These are phyloP conservation scores for Blastocystis sp. DNA, from an alignment of 352 stramenopile genomes.

Conservation along the genomic window DNA sequence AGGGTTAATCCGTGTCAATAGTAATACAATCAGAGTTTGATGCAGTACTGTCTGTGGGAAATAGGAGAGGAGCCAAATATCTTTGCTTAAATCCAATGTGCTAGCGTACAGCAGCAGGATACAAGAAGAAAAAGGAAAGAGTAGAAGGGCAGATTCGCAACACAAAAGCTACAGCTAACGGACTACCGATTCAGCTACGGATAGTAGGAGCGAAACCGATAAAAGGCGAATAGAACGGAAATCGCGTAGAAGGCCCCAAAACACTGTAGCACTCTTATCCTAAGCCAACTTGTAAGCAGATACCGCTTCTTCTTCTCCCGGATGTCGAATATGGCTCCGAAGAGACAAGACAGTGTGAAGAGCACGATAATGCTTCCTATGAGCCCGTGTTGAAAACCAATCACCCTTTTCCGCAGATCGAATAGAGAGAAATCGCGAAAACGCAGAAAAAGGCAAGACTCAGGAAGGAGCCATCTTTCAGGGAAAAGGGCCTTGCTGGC, in stretches of 20 bases:
- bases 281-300: background rate
- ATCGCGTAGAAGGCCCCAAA: constrained; percentile 21
- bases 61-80: background rate
- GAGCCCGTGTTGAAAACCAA: no score
- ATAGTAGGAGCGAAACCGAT: constrained; percentile 34
- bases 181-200: background rate
- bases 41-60: background rate
- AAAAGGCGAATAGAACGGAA: constrained; percentile 8
- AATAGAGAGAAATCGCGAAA: constrained; percentile 20
- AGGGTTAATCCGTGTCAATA: background rate
- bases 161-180: constrained; percentile 34
- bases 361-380: constrained; percentile 27
- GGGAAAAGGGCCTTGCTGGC: background rate
- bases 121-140: constrained; percentile 47
- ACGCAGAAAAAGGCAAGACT: background rate
- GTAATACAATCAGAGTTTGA: background rate
- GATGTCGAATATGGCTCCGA: constrained; percentile 33
- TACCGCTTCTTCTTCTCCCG: background rate
- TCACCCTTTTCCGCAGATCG: constrained; percentile 35
- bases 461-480: background rate
- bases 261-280: background rate
- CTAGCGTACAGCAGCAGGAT: constrained; percentile 3
- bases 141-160: constrained; percentile 17
- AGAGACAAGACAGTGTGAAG: background rate
- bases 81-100: background rate